phyloP scores from a whole-genome alignment of 768 basidiomycete species.

The Russula sp. region DNA sequence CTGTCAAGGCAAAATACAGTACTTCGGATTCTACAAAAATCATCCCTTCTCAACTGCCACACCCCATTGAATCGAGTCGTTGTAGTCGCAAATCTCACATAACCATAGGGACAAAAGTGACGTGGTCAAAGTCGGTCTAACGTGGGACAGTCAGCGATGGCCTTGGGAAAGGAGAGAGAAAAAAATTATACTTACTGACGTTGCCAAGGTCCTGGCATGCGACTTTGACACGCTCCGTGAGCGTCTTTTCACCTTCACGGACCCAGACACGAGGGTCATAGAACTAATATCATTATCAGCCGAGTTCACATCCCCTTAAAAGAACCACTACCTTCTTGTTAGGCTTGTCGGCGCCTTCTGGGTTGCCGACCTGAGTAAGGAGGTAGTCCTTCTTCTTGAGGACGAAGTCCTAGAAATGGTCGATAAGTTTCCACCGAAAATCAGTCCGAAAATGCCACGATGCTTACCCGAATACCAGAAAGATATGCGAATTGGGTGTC shows the following conservation, averaged over 20 bases:
- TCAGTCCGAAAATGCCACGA: not conserved
- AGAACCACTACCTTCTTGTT: constrained; percentile 83
- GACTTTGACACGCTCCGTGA: constrained; percentile 81
- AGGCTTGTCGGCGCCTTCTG: constrained; percentile 93
- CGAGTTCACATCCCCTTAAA: not conserved
- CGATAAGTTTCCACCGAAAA: not conserved
- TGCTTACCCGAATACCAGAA: constrained; percentile 67
- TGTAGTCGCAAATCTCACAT: not conserved
- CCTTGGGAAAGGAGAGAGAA: not conserved
- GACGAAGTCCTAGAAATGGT: constrained; percentile 68
- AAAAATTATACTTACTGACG: constrained; percentile 19
- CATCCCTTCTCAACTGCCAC: not conserved
- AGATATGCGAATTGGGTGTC: constrained; percentile 94
- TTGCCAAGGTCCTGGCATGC: constrained; percentile 90
- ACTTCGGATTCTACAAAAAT: constrained; percentile 15
- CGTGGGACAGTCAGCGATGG: not conserved
- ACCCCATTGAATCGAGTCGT: not conserved
- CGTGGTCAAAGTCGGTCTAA: constrained; percentile 17
- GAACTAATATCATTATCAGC: constrained; percentile 45
- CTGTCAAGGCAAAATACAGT: not conserved
- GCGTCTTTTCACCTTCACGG: constrained; percentile 96
- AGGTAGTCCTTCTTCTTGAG: constrained; percentile 85
- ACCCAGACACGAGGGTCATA: constrained; percentile 99
- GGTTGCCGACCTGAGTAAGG: constrained; percentile 90
- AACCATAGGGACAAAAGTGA: not conserved